Percentiles rank a stretch among this genome's conserved stretches.
These are phyloP conservation scores for Clohesyomyces aquaticus DNA, from an alignment of 495 filamentous ascomycete genomes.

Conservation along the genomic window DNA sequence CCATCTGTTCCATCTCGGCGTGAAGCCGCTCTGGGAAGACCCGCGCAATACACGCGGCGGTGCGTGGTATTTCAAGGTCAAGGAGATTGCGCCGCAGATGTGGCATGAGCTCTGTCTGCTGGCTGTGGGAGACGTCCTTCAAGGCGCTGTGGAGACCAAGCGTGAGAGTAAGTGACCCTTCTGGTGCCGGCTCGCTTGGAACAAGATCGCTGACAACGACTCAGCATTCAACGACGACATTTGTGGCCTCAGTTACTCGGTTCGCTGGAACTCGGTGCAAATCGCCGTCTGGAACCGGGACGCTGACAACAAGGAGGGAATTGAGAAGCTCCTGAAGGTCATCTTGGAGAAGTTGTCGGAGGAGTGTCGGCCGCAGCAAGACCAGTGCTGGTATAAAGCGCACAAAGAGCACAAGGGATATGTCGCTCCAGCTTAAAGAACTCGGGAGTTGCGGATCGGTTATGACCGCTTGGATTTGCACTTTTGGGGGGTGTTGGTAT, in stretches of 20 bases:
- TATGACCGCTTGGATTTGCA: too few relatives aligned
- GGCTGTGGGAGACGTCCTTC: slow-evolving; percentile 82
- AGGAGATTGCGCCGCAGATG: slow-evolving; percentile 70
- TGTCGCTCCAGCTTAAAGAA: slow-evolving; percentile 14
- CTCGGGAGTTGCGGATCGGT: too few relatives aligned
- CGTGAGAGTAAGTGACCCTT: slow-evolving; percentile 53
- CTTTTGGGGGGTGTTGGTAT: too few relatives aligned
- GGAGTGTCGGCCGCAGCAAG: slow-evolving; percentile 69
- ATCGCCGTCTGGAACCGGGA: slow-evolving; percentile 91
- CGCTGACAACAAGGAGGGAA: slow-evolving; percentile 67
- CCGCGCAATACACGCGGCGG: slow-evolving; percentile 79
- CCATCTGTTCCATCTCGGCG: slow-evolving; percentile 86
- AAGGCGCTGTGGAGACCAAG: slow-evolving; percentile 68
- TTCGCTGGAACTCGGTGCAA: slow-evolving; percentile 75
- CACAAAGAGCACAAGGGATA: slow-evolving; percentile 64
- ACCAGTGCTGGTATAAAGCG: slow-evolving; percentile 70
- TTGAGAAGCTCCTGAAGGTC: slow-evolving; percentile 67
- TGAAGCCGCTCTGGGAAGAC: slow-evolving; percentile 90
- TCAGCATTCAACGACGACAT: slow-evolving; percentile 71
- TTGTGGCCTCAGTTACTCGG: slow-evolving; percentile 71
- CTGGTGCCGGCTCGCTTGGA: neutral
- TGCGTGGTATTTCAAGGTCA: slow-evolving; percentile 86
- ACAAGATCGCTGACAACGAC: slow-evolving; percentile 9
- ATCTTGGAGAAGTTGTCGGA: slow-evolving; percentile 70
- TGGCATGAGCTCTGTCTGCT: slow-evolving; percentile 80